Evolutionary conservation across 116 monocot species (phyloP).

Genomic region (Papilionanthe hybrid): DNA sequence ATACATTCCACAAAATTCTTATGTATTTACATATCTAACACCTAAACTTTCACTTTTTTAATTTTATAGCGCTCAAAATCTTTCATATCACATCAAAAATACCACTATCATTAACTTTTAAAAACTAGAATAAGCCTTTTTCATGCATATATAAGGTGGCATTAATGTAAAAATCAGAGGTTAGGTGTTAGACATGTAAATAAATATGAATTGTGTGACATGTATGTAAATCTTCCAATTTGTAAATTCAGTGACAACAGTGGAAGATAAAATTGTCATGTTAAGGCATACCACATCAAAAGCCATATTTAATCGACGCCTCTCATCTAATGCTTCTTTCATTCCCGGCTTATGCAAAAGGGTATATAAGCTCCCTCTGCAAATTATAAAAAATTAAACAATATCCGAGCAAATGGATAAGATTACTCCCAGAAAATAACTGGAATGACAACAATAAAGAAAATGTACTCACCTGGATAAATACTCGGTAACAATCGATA

Average conservation of each 20-base stretch:
- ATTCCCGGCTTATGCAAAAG: slow-evolving; percentile 75
- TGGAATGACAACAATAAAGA: slow-evolving; percentile 6
- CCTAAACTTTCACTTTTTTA: too few species aligned
- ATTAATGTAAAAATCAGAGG: too few species aligned
- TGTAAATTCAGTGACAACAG: neutral
- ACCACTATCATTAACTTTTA: too few species aligned
- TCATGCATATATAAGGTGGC: too few species aligned
- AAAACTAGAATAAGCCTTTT: too few species aligned
- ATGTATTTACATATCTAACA: too few species aligned
- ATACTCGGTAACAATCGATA: slow-evolving; percentile 93
- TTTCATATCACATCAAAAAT: too few species aligned
- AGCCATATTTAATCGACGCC: slow-evolving; percentile 88
- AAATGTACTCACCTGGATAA: slow-evolving; percentile 58
- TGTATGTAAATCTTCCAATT: too few species aligned
- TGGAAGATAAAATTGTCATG: neutral
- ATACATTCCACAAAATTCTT: too few species aligned
- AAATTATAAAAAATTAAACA: slow-evolving; percentile 17
- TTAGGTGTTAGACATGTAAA: too few species aligned
- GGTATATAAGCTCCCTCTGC: slow-evolving; percentile 92
- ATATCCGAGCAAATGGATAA: neutral
- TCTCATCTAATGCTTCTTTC: slow-evolving; percentile 82
- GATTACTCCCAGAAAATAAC: neutral
- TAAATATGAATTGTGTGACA: too few species aligned
- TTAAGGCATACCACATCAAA: slow-evolving; percentile 79
- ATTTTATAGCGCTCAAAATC: too few species aligned